phyloP scores from a whole-genome alignment of 2,329 filamentous ascomycete species.

The Escovopsis weberi region DNA sequence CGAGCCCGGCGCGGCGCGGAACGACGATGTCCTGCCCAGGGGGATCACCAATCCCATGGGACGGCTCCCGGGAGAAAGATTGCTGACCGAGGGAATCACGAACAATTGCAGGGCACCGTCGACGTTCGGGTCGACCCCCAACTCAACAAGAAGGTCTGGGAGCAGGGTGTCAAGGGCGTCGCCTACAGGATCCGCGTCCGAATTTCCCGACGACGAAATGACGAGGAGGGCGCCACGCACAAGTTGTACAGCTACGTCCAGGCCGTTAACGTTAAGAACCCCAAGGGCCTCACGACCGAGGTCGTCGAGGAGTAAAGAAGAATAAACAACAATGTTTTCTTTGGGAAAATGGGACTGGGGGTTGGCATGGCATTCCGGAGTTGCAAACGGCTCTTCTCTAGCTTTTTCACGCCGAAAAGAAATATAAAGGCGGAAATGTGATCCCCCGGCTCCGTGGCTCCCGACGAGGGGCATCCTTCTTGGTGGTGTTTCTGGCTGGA shows the following conservation, averaged over 20 bases:
- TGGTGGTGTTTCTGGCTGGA: conserved; percentile 1
- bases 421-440: conserved; percentile 20
- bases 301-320: conserved; percentile 60
- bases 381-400: conserved; percentile 32
- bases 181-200: conserved; percentile 94
- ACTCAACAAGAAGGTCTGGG: conserved; percentile 99
- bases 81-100: conserved; percentile 8
- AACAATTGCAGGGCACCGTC: conserved; percentile 58
- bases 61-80: neutral
- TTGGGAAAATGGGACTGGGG: conserved; percentile 25
- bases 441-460: conserved; percentile 13
- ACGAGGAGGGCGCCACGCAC: conserved; percentile 99
- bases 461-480: conserved; percentile 2
- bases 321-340: conserved; percentile 13
- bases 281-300: conserved; percentile 90
- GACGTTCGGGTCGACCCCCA: conserved; percentile 97
- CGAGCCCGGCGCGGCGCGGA: neutral
- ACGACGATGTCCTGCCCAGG: neutral
- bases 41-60: neutral
- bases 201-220: conserved; percentile 99
- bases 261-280: conserved; percentile 98
- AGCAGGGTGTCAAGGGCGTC: conserved; percentile 96
- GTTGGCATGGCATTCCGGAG: conserved; percentile 31
- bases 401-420: conserved; percentile 24
- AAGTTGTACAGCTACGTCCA: conserved; percentile 99